Base-by-base conservation (phyloP, 2,329 filamentous ascomycete species). In the Fusarium pilosicola region DNA sequence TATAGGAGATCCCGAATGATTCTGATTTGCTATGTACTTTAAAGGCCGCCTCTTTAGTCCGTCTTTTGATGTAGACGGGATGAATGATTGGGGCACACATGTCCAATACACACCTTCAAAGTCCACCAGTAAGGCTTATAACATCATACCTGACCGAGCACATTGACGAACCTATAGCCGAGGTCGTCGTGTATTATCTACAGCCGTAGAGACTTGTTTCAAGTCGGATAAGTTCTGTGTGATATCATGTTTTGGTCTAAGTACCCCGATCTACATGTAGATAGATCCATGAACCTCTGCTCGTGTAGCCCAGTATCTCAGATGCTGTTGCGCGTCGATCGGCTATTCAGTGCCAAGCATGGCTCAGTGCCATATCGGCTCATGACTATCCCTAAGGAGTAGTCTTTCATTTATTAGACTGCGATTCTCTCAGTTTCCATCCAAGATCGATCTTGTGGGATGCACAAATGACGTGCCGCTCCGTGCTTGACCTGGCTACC, bases 391-490 rank as follows among this genome's bases (percentile, higher is more conserved):
- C 26, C 30, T 34, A 45, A 14, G 32, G 14, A 34, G 32, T 34
- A 34, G 34, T 17, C 30, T 60, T 42, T 24, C 41, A 49, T 36
- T 65, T 32, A 42, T 20, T 26, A 48, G 38, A 44, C 20, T 59
- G 46, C 36, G 36, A 44, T 36, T 26, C 9, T 26, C 32, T 36
- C 38, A 52, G 55, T 44, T 54, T 44, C 32, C 42, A 55, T 41
- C 39, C 62, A 63, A 62, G 36, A 58, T 70, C 46, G 45, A 65
- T 65, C 62, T 68, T 57, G 48, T 36, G 44, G 52, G 49, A 70
- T 70, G 64, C 66, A 74, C 75, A 74, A 65, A 76, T 76, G 71
- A 66, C 73, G 75, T 77, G 62, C 69, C 65, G 51, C 62, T 49
- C 65, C 64, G 56, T 68, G 68, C 65, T 71, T 74, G 62, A 68